Evolutionary conservation across 164 flowering plant genomes (phyloP).

Genomic region (Aristolochia californica): DNA sequence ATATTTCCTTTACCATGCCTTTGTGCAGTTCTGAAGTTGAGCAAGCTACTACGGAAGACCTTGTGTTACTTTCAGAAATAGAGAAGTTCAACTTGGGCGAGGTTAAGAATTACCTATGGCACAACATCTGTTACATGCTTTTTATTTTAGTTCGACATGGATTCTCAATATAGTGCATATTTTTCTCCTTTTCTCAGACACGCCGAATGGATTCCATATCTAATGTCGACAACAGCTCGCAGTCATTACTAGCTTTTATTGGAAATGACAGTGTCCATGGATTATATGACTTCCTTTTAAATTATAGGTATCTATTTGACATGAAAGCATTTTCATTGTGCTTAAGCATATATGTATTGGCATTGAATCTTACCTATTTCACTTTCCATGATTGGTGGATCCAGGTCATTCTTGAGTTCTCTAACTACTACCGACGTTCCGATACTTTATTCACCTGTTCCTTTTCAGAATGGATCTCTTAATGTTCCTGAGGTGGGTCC

Average conservation of each 20-base stretch:
- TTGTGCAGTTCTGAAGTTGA: conserved; percentile 67
- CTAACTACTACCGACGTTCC: conserved; percentile 75
- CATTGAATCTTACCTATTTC: too few relatives aligned
- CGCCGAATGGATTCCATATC: conserved; percentile 35
- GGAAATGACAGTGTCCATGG: conserved; percentile 68
- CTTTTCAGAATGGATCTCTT: conserved; percentile 77
- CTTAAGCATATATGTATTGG: not conserved
- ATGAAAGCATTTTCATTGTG: not conserved
- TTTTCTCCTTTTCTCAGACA: conserved; percentile 33
- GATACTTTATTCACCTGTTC: conserved; percentile 61
- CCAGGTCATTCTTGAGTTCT: conserved; percentile 56
- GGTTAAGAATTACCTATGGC: conserved; percentile 24
- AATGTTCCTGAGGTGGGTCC: conserved; percentile 73
- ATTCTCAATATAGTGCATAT: not conserved
- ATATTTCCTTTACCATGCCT: conserved; percentile 81
- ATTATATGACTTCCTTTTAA: conserved; percentile 74
- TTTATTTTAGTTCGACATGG: too few relatives aligned
- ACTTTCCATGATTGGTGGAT: not conserved
- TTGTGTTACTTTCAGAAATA: conserved; percentile 87
- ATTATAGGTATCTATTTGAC: conserved; percentile 51
- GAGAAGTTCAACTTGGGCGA: conserved; percentile 79
- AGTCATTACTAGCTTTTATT: conserved; percentile 62
- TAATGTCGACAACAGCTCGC: conserved; percentile 65
- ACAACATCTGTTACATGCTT: too few relatives aligned
- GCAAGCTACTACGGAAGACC: conserved; percentile 64